A percentile compares a stretch with the other conserved stretches of the same genome.
Conservation (phyloP, 257 asterid species). For the Fraxinus quadrangulata region DNA sequence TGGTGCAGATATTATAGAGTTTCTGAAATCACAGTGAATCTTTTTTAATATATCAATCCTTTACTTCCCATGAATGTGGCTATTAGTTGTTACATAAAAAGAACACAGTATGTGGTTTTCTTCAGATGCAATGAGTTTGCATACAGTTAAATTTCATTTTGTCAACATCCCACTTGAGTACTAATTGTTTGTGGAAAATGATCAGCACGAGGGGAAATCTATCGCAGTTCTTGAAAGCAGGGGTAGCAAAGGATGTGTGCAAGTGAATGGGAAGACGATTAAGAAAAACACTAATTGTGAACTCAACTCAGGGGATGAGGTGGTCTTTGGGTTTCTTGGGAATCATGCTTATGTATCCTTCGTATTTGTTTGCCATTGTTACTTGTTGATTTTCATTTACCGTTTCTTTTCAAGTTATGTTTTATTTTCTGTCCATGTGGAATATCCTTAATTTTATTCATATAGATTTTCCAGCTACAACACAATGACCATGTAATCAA, state of each 20-base stretch:
- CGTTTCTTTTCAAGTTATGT: neutral
- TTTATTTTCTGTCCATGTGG: conserved; percentile 21
- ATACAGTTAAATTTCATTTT: conserved; percentile 25
- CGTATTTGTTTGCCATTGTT: conserved; percentile 15
- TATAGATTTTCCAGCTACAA: conserved; percentile 77
- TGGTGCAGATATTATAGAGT: neutral
- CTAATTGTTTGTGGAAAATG: conserved; percentile 33
- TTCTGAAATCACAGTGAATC: neutral
- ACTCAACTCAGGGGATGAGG: conserved; percentile 86
- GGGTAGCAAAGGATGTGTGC: conserved; percentile 78
- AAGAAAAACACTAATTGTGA: conserved; percentile 51
- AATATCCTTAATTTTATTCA: conserved; percentile 45
- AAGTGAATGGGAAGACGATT: conserved; percentile 75
- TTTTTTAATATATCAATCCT: neutral
- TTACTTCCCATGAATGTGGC: neutral
- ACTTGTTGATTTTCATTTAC: conserved; percentile 12
- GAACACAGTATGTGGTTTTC: neutral
- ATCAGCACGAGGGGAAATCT: conserved; percentile 66
- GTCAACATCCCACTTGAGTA: conserved; percentile 27
- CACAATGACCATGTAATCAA: conserved; percentile 57
- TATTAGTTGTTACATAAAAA: conserved; percentile 13
- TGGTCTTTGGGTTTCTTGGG: conserved; percentile 71
- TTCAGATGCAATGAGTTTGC: conserved; percentile 5
- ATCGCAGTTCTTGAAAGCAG: conserved; percentile 75
- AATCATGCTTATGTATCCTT: conserved; percentile 88